A percentile compares a stretch with the other conserved stretches of the same genome.
phyloP scores from a whole-genome alignment of 805 yeast genomes.

The Cyberlindnera mississippiensis region DNA sequence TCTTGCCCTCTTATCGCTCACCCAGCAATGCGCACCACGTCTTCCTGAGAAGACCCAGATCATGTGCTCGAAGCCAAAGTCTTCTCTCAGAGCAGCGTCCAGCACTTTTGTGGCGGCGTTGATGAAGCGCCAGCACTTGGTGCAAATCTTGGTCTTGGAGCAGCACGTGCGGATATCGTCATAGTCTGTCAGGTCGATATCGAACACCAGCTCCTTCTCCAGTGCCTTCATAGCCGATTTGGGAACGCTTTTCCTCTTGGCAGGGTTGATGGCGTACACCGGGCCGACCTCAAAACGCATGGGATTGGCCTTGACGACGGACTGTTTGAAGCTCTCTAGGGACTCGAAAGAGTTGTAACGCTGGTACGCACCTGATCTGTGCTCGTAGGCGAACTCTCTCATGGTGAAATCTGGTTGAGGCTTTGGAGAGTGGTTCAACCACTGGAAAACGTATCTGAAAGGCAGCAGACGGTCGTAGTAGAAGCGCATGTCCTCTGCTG shows the following conservation, averaged over 20 bases:
- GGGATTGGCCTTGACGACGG: constrained; percentile 72
- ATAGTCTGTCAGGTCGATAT: constrained; percentile 97
- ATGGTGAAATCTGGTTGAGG: constrained; percentile 74
- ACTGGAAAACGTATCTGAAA: constrained; percentile 71
- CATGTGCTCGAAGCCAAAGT: constrained; percentile 82
- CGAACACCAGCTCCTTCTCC: constrained; percentile 86
- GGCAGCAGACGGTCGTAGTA: constrained; percentile 74
- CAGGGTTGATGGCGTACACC: constrained; percentile 83
- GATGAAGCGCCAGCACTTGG: constrained; percentile 90
- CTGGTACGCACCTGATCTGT: constrained; percentile 81
- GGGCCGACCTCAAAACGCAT: constrained; percentile 95
- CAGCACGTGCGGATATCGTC: constrained; percentile 94
- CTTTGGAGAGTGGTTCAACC: constrained; percentile 84
- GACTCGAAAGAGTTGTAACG: constrained; percentile 76
- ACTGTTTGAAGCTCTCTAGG: constrained; percentile 70
- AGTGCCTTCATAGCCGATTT: constrained; percentile 76
- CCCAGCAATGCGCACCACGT: constrained; percentile 99
- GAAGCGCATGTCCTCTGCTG: constrained; percentile 59
- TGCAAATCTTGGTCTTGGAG: constrained; percentile 76
- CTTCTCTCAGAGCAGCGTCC: constrained; percentile 69
- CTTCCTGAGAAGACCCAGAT: constrained; percentile 98
- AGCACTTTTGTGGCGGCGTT: constrained; percentile 77
- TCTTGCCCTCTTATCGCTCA: constrained; percentile 83
- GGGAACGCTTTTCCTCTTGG: constrained; percentile 71
- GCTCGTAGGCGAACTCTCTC: constrained; percentile 92